A percentile compares a stretch with the other conserved stretches of the same genome.
Evolutionary conservation across 2,329 filamentous ascomycete species (phyloP).

Genomic region (Hypoxylon sp.): DNA sequence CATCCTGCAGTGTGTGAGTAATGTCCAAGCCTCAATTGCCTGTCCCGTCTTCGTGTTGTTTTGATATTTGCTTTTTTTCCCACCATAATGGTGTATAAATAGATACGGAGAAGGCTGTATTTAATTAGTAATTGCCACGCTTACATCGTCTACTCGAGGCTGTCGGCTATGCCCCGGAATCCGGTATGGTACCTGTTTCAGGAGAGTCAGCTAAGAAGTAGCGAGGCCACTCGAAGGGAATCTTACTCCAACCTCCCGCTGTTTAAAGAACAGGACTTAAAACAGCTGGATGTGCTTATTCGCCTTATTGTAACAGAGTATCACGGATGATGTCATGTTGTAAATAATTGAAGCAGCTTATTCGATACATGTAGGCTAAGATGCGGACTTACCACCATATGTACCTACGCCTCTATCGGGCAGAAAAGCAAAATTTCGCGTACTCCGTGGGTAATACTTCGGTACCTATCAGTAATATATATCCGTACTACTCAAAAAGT

Average conservation of each 20-base stretch:
- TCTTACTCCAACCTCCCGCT: background rate
- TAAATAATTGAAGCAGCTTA: background rate
- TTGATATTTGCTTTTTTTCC: background rate
- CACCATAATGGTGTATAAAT: constrained; percentile 5
- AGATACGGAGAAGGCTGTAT: constrained; percentile 9
- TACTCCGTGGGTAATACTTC: background rate
- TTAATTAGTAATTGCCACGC: constrained; percentile 11
- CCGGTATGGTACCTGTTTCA: background rate
- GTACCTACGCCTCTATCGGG: background rate
- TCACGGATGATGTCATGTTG: background rate
- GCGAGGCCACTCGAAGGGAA: background rate
- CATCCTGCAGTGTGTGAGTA: constrained; percentile 7
- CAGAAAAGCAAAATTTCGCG: background rate
- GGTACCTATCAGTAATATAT: too few relatives aligned
- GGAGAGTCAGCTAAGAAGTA: background rate
- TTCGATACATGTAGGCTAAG: constrained; percentile 1
- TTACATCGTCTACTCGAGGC: constrained; percentile 6
- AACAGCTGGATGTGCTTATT: background rate
- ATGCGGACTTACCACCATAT: background rate
- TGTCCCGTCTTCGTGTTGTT: background rate
- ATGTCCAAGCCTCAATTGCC: background rate
- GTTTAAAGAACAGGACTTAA: constrained; percentile 3
- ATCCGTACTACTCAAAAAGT: background rate
- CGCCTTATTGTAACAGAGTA: background rate
- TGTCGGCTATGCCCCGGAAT: background rate